These are phyloP conservation scores for Debaryomyces hansenii DNA, from an alignment of 805 yeast species.

Conservation along the genomic window DNA sequence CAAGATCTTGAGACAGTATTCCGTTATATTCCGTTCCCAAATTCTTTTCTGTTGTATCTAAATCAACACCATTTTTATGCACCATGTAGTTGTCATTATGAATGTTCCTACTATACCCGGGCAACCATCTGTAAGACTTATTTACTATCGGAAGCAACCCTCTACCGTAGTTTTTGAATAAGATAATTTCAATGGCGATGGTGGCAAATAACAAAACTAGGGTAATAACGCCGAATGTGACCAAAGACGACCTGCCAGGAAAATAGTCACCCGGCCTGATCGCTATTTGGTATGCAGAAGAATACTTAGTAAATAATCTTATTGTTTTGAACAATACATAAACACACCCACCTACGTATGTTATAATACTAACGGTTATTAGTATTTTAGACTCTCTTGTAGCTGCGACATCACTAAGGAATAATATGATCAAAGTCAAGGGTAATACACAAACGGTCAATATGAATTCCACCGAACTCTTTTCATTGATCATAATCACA, in stretches of 20 bases:
- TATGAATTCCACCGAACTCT: constrained; percentile 42
- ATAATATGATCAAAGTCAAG: constrained; percentile 36
- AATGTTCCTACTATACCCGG: constrained; percentile 4
- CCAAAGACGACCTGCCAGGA: constrained; percentile 46
- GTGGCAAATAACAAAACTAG: constrained; percentile 37
- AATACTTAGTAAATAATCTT: constrained; percentile 42
- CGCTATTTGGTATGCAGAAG: constrained; percentile 31
- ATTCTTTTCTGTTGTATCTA: no score
- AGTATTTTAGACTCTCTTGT: constrained; percentile 31
- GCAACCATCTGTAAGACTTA: constrained; percentile 7
- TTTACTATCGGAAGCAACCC: constrained; percentile 20
- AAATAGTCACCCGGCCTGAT: constrained; percentile 36
- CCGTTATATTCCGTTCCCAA: no score
- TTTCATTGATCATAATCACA: constrained; percentile 41
- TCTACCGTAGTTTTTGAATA: constrained; percentile 15
- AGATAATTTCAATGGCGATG: constrained; percentile 17
- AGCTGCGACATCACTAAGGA: constrained; percentile 36
- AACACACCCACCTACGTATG: constrained; percentile 41
- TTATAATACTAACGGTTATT: constrained; percentile 22
- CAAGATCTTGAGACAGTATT: background rate
- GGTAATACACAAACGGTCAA: constrained; percentile 48
- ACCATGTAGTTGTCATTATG: background rate
- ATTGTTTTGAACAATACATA: constrained; percentile 49
- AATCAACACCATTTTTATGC: no score
- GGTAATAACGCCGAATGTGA: constrained; percentile 46